These are phyloP conservation scores for Hygrocybe punicea DNA, from an alignment of 768 basidiomycete species.

Conservation along the genomic window DNA sequence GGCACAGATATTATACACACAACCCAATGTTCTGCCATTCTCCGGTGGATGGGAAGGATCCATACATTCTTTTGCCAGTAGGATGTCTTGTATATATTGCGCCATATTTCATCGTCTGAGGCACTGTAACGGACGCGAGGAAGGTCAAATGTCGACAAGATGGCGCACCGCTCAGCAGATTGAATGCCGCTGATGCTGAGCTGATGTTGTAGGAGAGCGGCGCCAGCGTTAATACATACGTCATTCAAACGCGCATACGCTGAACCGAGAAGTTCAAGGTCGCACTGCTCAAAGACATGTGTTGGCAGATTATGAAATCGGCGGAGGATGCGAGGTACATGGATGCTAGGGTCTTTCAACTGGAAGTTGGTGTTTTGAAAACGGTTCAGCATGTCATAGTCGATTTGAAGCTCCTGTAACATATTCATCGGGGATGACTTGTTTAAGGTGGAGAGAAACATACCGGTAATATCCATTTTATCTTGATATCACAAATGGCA, in stretches of 20 bases:
- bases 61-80: conserved; percentile 35
- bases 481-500: no score
- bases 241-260: conserved; percentile 17
- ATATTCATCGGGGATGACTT: no score
- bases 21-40: conserved; percentile 31
- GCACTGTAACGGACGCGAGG: conserved; percentile 13
- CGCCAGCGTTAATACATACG: conserved; percentile 25
- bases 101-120: conserved; percentile 22
- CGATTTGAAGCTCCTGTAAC: no score
- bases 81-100: not conserved
- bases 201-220: conserved; percentile 15
- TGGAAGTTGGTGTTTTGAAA: not conserved
- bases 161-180: conserved; percentile 2
- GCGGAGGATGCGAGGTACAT: not conserved
- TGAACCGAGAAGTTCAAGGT: conserved; percentile 10
- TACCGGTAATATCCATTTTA: no score
- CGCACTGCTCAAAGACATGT: conserved; percentile 5
- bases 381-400: no score
- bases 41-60: conserved; percentile 39
- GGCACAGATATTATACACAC: conserved; percentile 21
- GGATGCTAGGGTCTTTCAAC: not conserved
- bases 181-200: not conserved
- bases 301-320: conserved; percentile 8
- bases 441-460: no score
- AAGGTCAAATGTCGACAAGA: conserved; percentile 23